Evolutionary conservation across 106 monocot genomes (phyloP), one percentile per base, ranked within the genome.

Genomic region (Phalaenopsis aphrodite): DNA sequence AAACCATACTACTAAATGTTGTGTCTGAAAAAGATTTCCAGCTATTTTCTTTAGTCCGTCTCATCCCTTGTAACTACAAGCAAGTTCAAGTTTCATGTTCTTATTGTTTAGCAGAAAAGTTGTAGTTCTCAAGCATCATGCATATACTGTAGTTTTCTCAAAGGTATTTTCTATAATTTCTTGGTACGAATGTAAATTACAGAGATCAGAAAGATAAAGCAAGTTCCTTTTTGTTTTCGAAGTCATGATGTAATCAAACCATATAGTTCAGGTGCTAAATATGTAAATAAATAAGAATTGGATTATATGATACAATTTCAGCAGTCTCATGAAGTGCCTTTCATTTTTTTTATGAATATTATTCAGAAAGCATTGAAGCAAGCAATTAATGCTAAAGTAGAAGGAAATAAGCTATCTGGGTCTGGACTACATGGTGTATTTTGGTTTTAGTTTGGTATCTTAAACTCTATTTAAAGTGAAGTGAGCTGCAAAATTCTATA

Each of bases 351-450:
- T 49, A 16, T 74, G 42, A 72, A 56, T 6, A 66, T 81, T 18
- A 55, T 30, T 38, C 85, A 95, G 95, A 90, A 71, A 80, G 85
- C 86, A 76, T 73, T 83, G 47, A 77, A 79, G 37, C 95, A 92
- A 82, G 95, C 90, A 42, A 92, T 89, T 84, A 90, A 90, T 83
- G 86, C 87, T 4, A 95, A 95, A 57, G 42, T 73, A 38, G 88
- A 90, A 87, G 95, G 95, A 16, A 95, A 95, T 78, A 82, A 84
- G 48, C 72, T 90, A 11, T 95, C 90, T 80, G 83, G 85, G 23
- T 66, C 84, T 78, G 92, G 89, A 38, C 43, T 84, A 67, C 92
- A 90, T 71, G 87, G 87, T 8, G 86, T 30, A 30, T 30, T 30
- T 30, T 30, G 30, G 30, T 30, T 30, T 30, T 30, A 30, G 30